phyloP scores from a whole-genome alignment of 1,139 yeast genomes.

The Hanseniaspora sp. region DNA sequence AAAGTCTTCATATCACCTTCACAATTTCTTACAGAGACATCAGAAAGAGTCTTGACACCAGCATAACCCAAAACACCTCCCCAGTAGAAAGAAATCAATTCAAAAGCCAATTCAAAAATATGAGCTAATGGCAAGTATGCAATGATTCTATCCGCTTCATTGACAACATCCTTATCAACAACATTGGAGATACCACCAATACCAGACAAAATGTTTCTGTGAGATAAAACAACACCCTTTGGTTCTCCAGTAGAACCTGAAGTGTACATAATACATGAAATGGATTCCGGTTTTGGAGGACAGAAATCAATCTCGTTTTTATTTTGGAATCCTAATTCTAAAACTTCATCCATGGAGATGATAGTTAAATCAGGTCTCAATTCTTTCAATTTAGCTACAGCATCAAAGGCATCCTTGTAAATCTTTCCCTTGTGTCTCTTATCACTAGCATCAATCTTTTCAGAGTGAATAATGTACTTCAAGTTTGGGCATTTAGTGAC shows the following conservation, averaged over 20 bases:
- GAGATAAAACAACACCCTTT: constrained; percentile 85
- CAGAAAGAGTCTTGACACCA: constrained; percentile 81
- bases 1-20: constrained; percentile 78
- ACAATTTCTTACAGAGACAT: constrained; percentile 70
- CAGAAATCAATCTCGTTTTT: constrained; percentile 28
- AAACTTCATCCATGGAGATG: constrained; percentile 52
- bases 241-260: constrained; percentile 98
- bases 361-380: constrained; percentile 69
- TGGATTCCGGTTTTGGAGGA: constrained; percentile 60
- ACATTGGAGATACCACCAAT: constrained; percentile 67
- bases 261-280: constrained; percentile 92
- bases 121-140: constrained; percentile 94
- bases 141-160: constrained; percentile 55
- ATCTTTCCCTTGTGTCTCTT: constrained; percentile 52
- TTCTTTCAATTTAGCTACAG: constrained; percentile 47
- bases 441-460: constrained; percentile 49
- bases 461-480: constrained; percentile 62
- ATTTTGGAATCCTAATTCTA: constrained; percentile 49
- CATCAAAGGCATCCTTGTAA: constrained; percentile 45
- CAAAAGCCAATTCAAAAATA: constrained; percentile 85
- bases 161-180: constrained; percentile 45
- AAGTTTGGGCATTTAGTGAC: constrained; percentile 52
- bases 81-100: constrained; percentile 72
- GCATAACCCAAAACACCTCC: constrained; percentile 88
- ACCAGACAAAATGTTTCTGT: constrained; percentile 70